Percentiles rank a stretch among this genome's conserved stretches.
Evolutionary conservation across 495 filamentous ascomycete genomes (phyloP).

Genomic region (Letharia columbiana): DNA sequence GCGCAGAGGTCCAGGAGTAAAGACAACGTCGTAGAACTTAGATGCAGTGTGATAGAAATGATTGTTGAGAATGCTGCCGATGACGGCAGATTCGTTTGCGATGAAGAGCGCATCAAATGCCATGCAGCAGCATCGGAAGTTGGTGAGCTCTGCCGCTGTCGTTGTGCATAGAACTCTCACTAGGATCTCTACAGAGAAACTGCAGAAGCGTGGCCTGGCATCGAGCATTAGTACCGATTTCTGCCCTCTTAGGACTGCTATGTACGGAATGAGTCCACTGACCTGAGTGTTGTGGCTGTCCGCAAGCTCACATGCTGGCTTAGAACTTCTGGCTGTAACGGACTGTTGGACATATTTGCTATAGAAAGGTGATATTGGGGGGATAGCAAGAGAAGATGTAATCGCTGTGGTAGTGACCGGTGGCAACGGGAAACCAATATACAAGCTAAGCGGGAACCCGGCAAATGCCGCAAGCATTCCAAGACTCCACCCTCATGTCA

Average conservation of each 20-base stretch:
- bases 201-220: not conserved
- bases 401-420: not conserved
- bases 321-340: not conserved
- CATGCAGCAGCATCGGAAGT: not conserved
- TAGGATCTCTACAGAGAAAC: not conserved
- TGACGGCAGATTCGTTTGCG: not conserved
- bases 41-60: not conserved
- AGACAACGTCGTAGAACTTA: not conserved
- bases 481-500: not conserved
- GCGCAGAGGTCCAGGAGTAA: not conserved
- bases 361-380: not conserved
- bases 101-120: not conserved
- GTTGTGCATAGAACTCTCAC: not conserved
- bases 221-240: not conserved
- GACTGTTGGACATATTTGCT: not conserved
- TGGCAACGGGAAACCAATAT: not conserved
- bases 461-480: not conserved
- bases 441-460: not conserved
- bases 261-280: not conserved
- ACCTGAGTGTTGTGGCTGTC: not conserved
- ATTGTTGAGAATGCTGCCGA: not conserved
- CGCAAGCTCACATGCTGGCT: not conserved
- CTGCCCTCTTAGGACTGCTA: not conserved
- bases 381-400: not conserved
- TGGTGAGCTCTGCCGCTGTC: not conserved